Evolutionary conservation across 2,329 filamentous ascomycete species (phyloP).

Genomic region (Neobulgaria alba): DNA sequence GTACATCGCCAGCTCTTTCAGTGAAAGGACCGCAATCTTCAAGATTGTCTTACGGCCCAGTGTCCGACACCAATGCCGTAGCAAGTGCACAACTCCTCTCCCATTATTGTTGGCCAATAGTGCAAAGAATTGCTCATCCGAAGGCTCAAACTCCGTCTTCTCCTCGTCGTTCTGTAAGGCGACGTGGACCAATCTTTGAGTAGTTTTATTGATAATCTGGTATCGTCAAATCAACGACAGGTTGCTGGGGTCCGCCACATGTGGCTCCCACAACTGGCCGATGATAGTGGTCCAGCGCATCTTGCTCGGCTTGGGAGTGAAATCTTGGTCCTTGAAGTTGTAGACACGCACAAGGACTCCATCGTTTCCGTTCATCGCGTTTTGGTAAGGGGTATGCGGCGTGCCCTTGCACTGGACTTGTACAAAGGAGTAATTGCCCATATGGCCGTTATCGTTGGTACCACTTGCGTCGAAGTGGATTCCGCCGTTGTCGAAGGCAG

Average conservation of each 20-base stretch:
- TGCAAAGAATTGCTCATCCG: not conserved
- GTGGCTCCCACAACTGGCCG: not conserved
- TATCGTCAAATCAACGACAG: not conserved
- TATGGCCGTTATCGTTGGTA: no score
- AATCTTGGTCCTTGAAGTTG: not conserved
- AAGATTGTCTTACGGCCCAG: not conserved
- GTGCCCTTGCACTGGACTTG: not conserved
- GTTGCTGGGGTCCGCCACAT: not conserved
- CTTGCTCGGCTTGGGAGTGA: not conserved
- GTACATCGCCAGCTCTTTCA: not conserved
- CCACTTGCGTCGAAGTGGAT: no score
- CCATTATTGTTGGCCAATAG: not conserved
- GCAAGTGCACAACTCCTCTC: not conserved
- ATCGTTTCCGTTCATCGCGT: not conserved
- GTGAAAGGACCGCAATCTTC: not conserved
- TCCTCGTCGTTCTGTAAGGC: not conserved
- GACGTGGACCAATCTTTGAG: not conserved
- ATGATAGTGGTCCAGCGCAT: not conserved
- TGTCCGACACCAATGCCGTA: not conserved
- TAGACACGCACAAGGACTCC: not conserved
- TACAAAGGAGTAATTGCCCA: not conserved
- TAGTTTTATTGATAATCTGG: not conserved
- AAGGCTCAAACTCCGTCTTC: not conserved
- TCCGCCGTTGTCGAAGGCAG: no score
- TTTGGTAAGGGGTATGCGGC: not conserved